Base-by-base conservation (phyloP, 2,329 filamentous ascomycete genomes). In the Aphanocladium album region DNA sequence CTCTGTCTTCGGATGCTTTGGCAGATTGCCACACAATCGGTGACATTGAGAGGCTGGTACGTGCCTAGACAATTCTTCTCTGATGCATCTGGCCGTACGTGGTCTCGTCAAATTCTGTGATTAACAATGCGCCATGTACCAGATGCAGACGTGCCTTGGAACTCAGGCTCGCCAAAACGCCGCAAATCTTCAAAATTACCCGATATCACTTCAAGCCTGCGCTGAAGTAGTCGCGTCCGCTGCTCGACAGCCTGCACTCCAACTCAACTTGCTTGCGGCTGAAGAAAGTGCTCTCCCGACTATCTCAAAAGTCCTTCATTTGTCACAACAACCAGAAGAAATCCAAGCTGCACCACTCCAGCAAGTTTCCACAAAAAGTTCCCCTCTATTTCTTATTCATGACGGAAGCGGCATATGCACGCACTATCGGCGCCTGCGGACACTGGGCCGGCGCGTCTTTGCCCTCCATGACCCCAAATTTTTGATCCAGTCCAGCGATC, bases 371-470 rank as follows among this genome's bases (percentile, higher is more conserved):
- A 17, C 43, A 16, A 21, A 17, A 3, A 21, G 25, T 19, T 11
- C 41, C 19, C 50, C 33, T 41, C 19, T 71, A 3, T 69, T 67
- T 49, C 60, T 72, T 4, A 66, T 72, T 60, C 70, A 71, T 46
- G 69, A 72, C 45, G 69, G 70, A 5, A 70, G 69, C 56, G 70
- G 70, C 14, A 61, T 68, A 9, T 67, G 62, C 52, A 70, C 58
- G 59, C 49, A 37, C 58, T 53, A 27, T n/a, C 33, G 37, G n/a
- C 17, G 37, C 51, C 47, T 35, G 2, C 16, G n/a, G 11, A 27
- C 16, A n/a, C 46, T 39, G 19, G 37, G 23, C 67, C 2, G 65
- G 64, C 8, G 49, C 35, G 25, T 60, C 62, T 23, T 68, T 66
- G 27, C 49, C 52, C 67, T 67, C 39, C 49, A 65, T 37, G 52